Evolutionary conservation across 257 asterid species (phyloP), one percentile per base, ranked within the genome.

Genomic region (Osmanthus fragrans): DNA sequence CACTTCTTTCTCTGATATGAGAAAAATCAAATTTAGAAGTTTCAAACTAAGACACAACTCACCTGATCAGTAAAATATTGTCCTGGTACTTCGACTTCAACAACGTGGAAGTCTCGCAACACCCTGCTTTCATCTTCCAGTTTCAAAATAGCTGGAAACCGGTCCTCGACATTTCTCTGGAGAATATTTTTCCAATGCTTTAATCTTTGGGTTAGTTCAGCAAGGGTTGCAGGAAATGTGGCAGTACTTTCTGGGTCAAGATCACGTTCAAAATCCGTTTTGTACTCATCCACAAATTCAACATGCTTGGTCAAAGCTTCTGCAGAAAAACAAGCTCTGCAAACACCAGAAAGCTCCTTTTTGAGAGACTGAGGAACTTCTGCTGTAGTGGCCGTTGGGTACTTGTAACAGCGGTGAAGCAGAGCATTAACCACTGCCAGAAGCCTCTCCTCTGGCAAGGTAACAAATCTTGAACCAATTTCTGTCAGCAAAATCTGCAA

Each of bases 271-370:
- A 96, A 96, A 67, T 93, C 99, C 81, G 88, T 97, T 86, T 93
- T 96, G 94, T 96, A 96, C 82, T 96, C 99, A 80, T 96, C 88
- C 80, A 96, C 99, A 74, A 93, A 96, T 13, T 96, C 99, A 63
- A 96, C 98, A 78, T 96, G 99, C 87, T 96, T 96, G 87, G 92
- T 96, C 85, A 96, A 98, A 60, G 98, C 99, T 87, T 96, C 98
- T 65, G 94, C 97, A 58, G 99, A 96, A 86, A 96, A 96, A 82
- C 98, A 96, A 80, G 99, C 99, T 79, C 97, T 90, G 86, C 99
- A 96, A 79, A 96, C 99, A 77, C 99, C 99, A 84, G 99, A 96
- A 63, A 96, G 99, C 90, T 96, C 99, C 83, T 96, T 96, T 82
- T 93, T 96, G 58, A 96, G 92, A 80, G 99, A 89, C 74, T 90